Percentiles rank a stretch among this genome's conserved stretches.
Evolutionary conservation across 2,329 filamentous ascomycete genomes (phyloP).

Genomic region (Penicillium oxalicum): DNA sequence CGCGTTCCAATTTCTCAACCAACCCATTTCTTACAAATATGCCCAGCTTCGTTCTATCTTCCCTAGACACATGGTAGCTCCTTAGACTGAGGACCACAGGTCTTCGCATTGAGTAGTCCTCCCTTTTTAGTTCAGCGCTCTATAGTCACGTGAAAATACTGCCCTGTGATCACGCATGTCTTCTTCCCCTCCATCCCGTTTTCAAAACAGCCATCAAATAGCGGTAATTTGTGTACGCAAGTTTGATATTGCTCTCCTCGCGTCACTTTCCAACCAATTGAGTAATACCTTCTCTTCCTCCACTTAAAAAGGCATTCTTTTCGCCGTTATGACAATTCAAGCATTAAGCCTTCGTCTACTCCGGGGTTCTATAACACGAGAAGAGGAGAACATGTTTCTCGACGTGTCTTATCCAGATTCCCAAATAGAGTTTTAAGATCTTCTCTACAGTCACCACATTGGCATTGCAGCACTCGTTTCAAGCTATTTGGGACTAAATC

Average conservation of each 20-base stretch:
- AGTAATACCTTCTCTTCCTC: not conserved
- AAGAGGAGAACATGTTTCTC: slow-evolving; percentile 12
- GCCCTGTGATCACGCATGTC: not conserved
- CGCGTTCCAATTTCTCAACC: too few species aligned
- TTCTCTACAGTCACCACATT: slow-evolving; percentile 7
- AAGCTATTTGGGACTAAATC: slow-evolving; percentile 9
- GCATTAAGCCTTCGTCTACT: slow-evolving; percentile 9
- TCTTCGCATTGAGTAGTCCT: too few species aligned
- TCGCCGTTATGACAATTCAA: not conserved
- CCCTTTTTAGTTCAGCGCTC: too few species aligned
- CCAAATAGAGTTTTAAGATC: slow-evolving; percentile 10
- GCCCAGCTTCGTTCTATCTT: too few species aligned
- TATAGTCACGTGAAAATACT: not conserved
- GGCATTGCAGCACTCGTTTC: slow-evolving; percentile 8
- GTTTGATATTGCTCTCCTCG: not conserved
- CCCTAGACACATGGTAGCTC: too few species aligned
- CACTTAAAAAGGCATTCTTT: not conserved
- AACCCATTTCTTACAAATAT: too few species aligned
- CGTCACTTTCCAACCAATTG: not conserved
- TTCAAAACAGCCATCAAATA: not conserved
- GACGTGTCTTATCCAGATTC: slow-evolving; percentile 8
- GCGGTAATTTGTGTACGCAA: not conserved
- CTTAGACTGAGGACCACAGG: too few species aligned
- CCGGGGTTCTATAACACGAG: slow-evolving; percentile 9
- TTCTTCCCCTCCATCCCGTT: not conserved